These are phyloP conservation scores for Trichoderma guizhouense DNA, from an alignment of 2,329 filamentous ascomycete species.

Conservation along the genomic window DNA sequence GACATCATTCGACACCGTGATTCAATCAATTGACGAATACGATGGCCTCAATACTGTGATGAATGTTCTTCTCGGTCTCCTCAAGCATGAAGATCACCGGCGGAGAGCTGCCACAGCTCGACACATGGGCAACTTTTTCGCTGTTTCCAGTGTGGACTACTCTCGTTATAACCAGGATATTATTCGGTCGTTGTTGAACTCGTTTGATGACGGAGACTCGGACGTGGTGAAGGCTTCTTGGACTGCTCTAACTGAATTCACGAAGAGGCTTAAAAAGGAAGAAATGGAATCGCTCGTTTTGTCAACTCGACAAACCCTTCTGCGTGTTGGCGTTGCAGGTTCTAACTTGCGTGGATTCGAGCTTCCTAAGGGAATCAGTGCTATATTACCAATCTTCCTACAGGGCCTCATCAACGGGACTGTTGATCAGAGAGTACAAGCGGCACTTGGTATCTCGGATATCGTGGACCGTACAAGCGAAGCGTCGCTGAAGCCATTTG, in stretches of 20 bases:
- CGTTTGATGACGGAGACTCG: conserved; percentile 81
- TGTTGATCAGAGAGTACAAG: conserved; percentile 84
- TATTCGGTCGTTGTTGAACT: conserved; percentile 82
- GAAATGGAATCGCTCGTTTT: conserved; percentile 93
- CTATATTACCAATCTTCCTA: conserved; percentile 92
- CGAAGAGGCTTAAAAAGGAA: conserved; percentile 87
- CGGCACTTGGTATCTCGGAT: conserved; percentile 91
- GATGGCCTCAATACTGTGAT: conserved; percentile 95
- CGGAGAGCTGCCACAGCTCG: conserved; percentile 74
- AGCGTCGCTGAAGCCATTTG: conserved; percentile 85
- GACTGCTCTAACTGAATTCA: conserved; percentile 82
- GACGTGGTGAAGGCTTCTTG: conserved; percentile 87
- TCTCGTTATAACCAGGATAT: conserved; percentile 95
- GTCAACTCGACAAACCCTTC: conserved; percentile 80
- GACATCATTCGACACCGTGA: conserved; percentile 79
- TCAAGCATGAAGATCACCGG: conserved; percentile 90
- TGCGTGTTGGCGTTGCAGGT: conserved; percentile 84
- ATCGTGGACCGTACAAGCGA: conserved; percentile 90
- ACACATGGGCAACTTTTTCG: conserved; percentile 85
- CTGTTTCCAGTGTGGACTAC: conserved; percentile 77
- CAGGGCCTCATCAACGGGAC: conserved; percentile 98
- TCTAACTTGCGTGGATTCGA: conserved; percentile 82
- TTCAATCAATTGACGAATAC: conserved; percentile 90
- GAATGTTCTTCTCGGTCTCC: conserved; percentile 82
- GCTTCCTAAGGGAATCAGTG: conserved; percentile 94